Base-by-base conservation (phyloP, 257 asterid species). In the Solanum chaucha region DNA sequence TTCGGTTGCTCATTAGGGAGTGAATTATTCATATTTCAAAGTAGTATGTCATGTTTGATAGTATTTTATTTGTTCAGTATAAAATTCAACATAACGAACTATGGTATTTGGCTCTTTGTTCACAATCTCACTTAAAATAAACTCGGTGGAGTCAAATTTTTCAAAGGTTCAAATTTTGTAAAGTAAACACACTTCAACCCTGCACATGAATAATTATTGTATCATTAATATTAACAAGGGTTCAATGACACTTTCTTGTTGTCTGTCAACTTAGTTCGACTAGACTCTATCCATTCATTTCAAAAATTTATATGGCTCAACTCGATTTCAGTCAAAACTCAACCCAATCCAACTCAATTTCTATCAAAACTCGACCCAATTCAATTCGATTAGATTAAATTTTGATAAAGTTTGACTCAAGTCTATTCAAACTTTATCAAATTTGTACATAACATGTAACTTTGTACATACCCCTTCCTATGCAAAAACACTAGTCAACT, bases 111-210 rank as follows among this genome's bases (percentile, higher is more conserved):
- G 0, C 3, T 4, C 2, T 9, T 12, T 0, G 3, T 1, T 61
- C 2, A 61, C 15, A 4, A 61, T n/a, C 8, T 64, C 6, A 0
- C 24, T 0, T 22, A n/a, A n/a, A 5, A 61, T n/a, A 61, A 61
- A 10, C 0, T 0, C 10, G 8, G 1, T 5, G 0, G 30, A n/a
- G 15, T 1, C 26, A n/a, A 0, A 61, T 1, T 61, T 61, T n/a
- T 61, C 15, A 10, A n/a, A 0, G 0, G 12, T 61, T n/a, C 32
- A 61, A 61, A 20, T 8, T 20, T 8, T 59, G 26, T 8, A 59
- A 59, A 59, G 5, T 59, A 59, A 20, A 59, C 67, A 0, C 2
- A 59, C 12, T 19, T 3, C 11, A 58, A 3, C 12, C 26, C 2
- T 3, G 5, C 26, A 59, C 67, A 59, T 59, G 1, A 59, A 20